Evolutionary conservation across 176 grass and related monocot genomes (phyloP), one percentile per base, ranked within the genome.

Genomic region (Juncus effusus): DNA sequence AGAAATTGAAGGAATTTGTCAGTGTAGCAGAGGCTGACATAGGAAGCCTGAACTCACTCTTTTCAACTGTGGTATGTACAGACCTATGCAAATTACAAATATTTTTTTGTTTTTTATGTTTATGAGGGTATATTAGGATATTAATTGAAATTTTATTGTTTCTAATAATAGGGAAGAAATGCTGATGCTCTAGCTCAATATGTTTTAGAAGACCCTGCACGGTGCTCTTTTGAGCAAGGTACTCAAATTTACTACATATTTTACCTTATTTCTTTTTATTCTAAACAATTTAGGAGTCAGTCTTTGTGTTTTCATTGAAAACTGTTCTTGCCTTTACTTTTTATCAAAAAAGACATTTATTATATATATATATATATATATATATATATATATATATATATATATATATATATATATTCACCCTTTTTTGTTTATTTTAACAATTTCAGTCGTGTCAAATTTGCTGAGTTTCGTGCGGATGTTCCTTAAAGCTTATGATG

Each of bases 161-260:
- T 28, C 19, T 28, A 28, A 28, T 75, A 74, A 61, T 77, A 99
- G 94, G 94, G 94, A 54, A 77, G 94, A 56, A 99, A 99, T 80
- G 94, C 88, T 15, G 94, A 99, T 84, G 94, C 88, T 75, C 73
- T 99, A 49, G 94, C 88, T 62, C 88, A 85, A 68, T 99, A 99
- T 86, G 92, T 99, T 86, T 88, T 88, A 76, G 94, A 99, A 87
- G 94, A 93, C 74, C 94, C 94, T 59, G 68, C 75, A 4, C 71
- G 85, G 37, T 99, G 94, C 64, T 88, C 94, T 66, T 99, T 99
- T 68, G 94, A 99, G 61, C 94, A 99, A 93, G 94, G 94, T 99
- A 54, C 19, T 28, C 19, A 28, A 28, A 28, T 28, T 28, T 28
- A 28, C 19, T 28, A 28, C 56, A 73, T 68, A 11, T 51, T 71